phyloP scores from a whole-genome alignment of 2,329 filamentous ascomycete genomes.

The Botryotinia calthae region DNA sequence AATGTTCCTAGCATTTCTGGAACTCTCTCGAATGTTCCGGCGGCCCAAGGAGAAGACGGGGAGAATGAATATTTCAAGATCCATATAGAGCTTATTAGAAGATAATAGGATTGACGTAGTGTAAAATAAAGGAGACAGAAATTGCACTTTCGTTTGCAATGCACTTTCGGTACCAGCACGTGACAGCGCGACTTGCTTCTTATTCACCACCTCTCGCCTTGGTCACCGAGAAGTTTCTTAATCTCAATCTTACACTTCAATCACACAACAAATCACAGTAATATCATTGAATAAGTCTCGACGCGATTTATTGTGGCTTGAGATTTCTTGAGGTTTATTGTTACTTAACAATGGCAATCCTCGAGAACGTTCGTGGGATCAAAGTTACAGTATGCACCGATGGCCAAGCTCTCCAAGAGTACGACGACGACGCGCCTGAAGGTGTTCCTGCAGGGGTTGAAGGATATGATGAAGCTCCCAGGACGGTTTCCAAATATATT shows the following conservation, averaged over 20 bases:
- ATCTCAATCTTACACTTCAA: not conserved
- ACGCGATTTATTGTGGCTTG: not conserved
- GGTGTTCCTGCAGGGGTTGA: not conserved
- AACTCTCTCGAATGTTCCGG: not conserved
- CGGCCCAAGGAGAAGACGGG: not conserved
- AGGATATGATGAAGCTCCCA: conserved; percentile 4
- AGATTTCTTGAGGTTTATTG: too few species aligned
- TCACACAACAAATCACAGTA: too few species aligned
- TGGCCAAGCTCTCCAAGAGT: not conserved
- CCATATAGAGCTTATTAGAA: not conserved
- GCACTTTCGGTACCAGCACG: not conserved
- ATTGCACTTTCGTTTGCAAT: not conserved
- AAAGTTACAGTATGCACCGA: conserved; percentile 7
- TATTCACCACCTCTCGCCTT: not conserved
- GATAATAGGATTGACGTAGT: not conserved
- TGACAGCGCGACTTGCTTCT: not conserved
- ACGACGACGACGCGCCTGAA: conserved; percentile 14
- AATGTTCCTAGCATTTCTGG: not conserved
- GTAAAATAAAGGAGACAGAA: not conserved
- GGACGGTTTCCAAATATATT: conserved; percentile 11
- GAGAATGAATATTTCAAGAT: not conserved
- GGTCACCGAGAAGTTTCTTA: not conserved
- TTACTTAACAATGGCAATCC: not conserved
- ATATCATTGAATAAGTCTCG: not conserved
- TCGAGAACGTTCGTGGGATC: not conserved